Evolutionary conservation across 768 basidiomycete species (phyloP).

Genomic region (Chalciporus chontae): DNA sequence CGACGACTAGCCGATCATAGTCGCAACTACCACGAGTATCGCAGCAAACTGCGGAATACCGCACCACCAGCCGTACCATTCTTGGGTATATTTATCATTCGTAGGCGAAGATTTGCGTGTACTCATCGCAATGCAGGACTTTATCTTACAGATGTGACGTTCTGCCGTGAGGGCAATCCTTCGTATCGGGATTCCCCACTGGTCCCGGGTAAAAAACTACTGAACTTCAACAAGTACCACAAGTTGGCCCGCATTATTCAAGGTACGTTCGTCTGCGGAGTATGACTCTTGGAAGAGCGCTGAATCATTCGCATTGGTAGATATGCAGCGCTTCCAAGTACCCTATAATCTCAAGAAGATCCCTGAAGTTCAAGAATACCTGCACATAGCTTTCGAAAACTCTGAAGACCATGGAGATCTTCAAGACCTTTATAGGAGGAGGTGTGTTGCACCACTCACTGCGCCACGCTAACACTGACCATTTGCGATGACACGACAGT

Average conservation of each 20-base stretch:
- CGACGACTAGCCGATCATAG: conserved; percentile 89
- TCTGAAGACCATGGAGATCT: conserved; percentile 76
- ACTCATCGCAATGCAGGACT: conserved; percentile 48
- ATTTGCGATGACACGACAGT: conserved; percentile 34
- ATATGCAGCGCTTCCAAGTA: conserved; percentile 91
- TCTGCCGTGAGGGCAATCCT: conserved; percentile 93
- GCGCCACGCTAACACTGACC: background rate
- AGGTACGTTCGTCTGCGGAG: conserved; percentile 39
- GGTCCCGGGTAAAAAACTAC: conserved; percentile 69
- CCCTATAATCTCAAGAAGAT: conserved; percentile 86
- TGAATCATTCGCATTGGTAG: conserved; percentile 32
- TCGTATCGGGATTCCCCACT: conserved; percentile 77
- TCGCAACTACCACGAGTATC: conserved; percentile 89
- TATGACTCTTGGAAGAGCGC: background rate
- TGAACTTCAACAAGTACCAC: conserved; percentile 97
- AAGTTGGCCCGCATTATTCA: conserved; percentile 84
- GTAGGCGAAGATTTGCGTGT: background rate
- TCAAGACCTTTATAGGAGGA: conserved; percentile 82
- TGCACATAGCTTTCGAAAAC: conserved; percentile 70
- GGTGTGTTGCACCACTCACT: conserved; percentile 41
- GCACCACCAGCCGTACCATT: conserved; percentile 93
- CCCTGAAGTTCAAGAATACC: conserved; percentile 81
- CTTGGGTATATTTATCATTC: conserved; percentile 54
- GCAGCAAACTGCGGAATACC: conserved; percentile 81
- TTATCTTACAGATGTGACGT: conserved; percentile 90